Conservation (phyloP, 306 rosid genomes). For the Medicago lupulina region DNA sequence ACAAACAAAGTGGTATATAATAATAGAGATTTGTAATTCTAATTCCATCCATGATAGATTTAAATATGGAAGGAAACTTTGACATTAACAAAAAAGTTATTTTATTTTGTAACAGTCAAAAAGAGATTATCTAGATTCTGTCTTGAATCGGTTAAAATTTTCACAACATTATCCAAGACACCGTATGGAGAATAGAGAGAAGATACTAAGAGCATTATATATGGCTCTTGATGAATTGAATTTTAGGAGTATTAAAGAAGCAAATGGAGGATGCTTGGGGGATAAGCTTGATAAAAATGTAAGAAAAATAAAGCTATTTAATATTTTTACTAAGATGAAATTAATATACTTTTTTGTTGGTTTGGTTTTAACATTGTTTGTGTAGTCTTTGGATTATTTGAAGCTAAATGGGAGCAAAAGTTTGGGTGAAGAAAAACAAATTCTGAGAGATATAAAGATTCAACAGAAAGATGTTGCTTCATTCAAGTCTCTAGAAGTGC, state of each 20-base stretch:
- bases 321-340: neutral
- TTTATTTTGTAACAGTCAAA: slow-evolving; percentile 28
- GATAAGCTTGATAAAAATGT: slow-evolving; percentile 33
- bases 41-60: neutral
- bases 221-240: slow-evolving; percentile 40
- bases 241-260: slow-evolving; percentile 3
- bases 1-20: slow-evolving; percentile 22
- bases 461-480: slow-evolving; percentile 12
- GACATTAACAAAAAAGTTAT: neutral
- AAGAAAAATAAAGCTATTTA: neutral
- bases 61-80: neutral
- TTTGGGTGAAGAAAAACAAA: slow-evolving; percentile 24
- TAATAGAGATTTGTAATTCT: neutral
- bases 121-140: neutral
- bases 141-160: neutral
- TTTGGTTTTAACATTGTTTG: slow-evolving; percentile 4
- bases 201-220: slow-evolving; percentile 15
- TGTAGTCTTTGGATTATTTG: slow-evolving; percentile 34
- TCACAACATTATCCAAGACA: neutral
- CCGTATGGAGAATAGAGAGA: neutral
- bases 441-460: slow-evolving; percentile 6
- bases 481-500: slow-evolving; percentile 35
- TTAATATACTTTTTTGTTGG: neutral
- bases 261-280: neutral
- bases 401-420: slow-evolving; percentile 22